Evolutionary conservation across 208 protist genomes (phyloP), one percentile per base, ranked within the genome.

Genomic region (Borovskyia barvae): DNA sequence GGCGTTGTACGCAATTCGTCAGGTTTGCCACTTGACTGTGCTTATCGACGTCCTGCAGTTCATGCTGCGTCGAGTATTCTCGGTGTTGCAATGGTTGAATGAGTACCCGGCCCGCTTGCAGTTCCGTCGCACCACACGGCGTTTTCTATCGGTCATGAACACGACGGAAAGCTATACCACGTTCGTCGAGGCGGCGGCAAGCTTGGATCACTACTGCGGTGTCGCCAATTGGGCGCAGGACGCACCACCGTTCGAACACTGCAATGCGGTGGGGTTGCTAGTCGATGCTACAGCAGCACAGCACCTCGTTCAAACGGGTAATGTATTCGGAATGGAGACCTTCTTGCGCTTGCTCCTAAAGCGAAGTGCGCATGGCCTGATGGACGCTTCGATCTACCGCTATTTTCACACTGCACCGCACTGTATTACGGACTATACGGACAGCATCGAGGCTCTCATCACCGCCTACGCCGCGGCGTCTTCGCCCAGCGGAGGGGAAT

Each of bases 81-180:
- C 52, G 26, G 2, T 49, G 20, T 20, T 71, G 3, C 52, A 32
- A 17, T 78, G 64, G 48, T n/a, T 75, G 14, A 61, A 67, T 53
- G 47, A 54, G 15, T 80, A 75, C 43, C 55, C 75, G 0, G 45
- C 51, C 22, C 55, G 75, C 17, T 37, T 68, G 32, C 75, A 87
- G 39, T 65, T 51, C 11, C 30, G 35, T 2, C 72, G 75, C 41
- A 87, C 75, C 12, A 75, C 72, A 15, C 26, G 54, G 42, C 65
- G 76, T n/a, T 87, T 69, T 53, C 46, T 78, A 15, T 43, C 63
- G n/a, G 72, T 83, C 11, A 80, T 83, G 72, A 75, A 79, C 60
- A 78, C 80, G 11, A 81, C 80, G 8, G 76, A 81, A 17, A 66
- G 30, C 53, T 69, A 79, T 45, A 22, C 65, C 2, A 83, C 80